A percentile compares a stretch with the other conserved stretches of the same genome.
These are phyloP conservation scores for Coemansia sp. DNA, from an alignment of 192 early-diverging fungal genomes.

Conservation along the genomic window DNA sequence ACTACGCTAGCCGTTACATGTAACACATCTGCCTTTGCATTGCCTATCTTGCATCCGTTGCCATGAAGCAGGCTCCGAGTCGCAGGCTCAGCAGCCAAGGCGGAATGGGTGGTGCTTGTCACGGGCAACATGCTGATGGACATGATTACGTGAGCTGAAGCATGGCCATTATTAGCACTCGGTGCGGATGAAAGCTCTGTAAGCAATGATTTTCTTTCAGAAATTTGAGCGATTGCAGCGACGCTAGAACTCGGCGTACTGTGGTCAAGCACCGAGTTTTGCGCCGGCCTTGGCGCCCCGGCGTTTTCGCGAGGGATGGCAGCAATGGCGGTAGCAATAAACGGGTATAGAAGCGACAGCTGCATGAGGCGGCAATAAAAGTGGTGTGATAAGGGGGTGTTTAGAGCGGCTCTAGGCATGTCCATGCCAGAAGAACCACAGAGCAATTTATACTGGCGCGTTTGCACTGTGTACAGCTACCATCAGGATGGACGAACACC, in stretches of 20 bases:
- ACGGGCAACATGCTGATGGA: neutral
- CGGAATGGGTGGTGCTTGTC: neutral
- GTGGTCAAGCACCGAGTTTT: neutral
- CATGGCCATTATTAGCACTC: neutral
- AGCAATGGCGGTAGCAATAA: neutral
- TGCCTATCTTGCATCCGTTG: neutral
- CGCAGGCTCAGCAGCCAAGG: neutral
- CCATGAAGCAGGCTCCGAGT: neutral
- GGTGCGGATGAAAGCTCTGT: neutral
- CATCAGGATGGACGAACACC: neutral
- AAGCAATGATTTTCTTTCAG: neutral
- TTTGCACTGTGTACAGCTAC: neutral
- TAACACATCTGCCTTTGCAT: neutral
- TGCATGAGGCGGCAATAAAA: neutral
- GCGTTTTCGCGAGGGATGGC: neutral
- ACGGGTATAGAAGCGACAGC: neutral
- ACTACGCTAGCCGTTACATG: neutral
- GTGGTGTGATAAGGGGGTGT: neutral
- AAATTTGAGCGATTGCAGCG: too few relatives aligned
- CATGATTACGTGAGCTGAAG: neutral
- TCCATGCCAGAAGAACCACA: too few relatives aligned
- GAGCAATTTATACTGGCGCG: constrained; percentile 7
- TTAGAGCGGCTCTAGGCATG: neutral
- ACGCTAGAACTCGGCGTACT: neutral
- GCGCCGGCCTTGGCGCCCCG: neutral